A percentile compares a stretch with the other conserved stretches of the same genome.
Conservation (phyloP, 805 yeast genomes). For the Trichomonascus vanleenenianus region DNA sequence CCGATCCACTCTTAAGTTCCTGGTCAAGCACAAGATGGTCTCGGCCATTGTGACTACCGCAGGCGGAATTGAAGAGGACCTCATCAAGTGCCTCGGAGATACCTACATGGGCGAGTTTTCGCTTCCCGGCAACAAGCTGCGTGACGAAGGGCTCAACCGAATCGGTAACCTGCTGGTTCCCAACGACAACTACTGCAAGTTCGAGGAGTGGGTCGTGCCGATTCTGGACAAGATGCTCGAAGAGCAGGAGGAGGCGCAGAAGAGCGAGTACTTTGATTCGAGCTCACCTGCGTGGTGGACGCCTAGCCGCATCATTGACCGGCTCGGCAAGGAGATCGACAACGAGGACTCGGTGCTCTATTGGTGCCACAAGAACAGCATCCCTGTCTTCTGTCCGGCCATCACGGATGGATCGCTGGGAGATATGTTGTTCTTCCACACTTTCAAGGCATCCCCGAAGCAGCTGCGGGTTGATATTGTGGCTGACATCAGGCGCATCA, state of each 20-base stretch:
- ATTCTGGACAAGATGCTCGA: slow-evolving; percentile 76
- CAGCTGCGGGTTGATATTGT: slow-evolving; percentile 89
- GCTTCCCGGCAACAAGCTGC: slow-evolving; percentile 67
- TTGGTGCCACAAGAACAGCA: slow-evolving; percentile 96
- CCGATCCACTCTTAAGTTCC: slow-evolving; percentile 79
- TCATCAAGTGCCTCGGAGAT: slow-evolving; percentile 93
- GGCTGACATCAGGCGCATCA: slow-evolving; percentile 84
- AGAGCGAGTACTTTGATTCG: slow-evolving; percentile 44
- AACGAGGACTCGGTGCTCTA: slow-evolving; percentile 89
- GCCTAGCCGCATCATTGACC: slow-evolving; percentile 85
- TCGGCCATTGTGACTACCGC: slow-evolving; percentile 95
- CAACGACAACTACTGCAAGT: slow-evolving; percentile 93
- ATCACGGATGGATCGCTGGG: slow-evolving; percentile 98
- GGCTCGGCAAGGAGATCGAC: slow-evolving; percentile 91
- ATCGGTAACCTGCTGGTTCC: slow-evolving; percentile 96
- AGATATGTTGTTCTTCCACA: slow-evolving; percentile 97
- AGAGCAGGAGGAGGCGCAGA: slow-evolving; percentile 66
- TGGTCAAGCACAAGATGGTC: slow-evolving; percentile 91
- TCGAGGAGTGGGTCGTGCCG: slow-evolving; percentile 99
- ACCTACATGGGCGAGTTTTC: slow-evolving; percentile 90
- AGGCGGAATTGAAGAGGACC: slow-evolving; percentile 97
- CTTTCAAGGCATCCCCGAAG: slow-evolving; percentile 87
- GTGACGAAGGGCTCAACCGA: slow-evolving; percentile 96
- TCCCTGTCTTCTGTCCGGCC: slow-evolving; percentile 96
- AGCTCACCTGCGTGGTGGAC: slow-evolving; percentile 71